A percentile compares a stretch with the other conserved stretches of the same genome.
phyloP scores from a whole-genome alignment of 2,329 filamentous ascomycete species.

The Exophiala dermatitidis region DNA sequence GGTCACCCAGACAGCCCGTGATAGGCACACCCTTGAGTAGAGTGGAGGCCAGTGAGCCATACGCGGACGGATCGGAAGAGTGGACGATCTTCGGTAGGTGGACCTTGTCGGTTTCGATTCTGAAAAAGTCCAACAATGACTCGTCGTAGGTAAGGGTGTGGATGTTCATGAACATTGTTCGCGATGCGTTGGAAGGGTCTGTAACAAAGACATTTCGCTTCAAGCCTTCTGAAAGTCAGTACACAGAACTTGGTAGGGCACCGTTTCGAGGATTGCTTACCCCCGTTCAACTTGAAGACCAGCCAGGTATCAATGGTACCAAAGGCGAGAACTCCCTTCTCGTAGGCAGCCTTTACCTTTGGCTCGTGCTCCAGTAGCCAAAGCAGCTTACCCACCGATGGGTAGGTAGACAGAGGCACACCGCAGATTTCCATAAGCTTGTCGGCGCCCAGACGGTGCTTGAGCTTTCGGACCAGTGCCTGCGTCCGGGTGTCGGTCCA shows the following conservation, averaged over 20 bases:
- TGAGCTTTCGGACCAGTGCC: constrained; percentile 68
- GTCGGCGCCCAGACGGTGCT: constrained; percentile 59
- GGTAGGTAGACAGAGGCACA: constrained; percentile 79
- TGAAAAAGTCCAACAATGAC: constrained; percentile 69
- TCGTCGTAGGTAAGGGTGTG: constrained; percentile 73
- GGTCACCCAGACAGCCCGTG: constrained; percentile 75
- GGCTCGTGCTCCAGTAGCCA: constrained; percentile 74
- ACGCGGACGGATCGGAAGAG: constrained; percentile 66
- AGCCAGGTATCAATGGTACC: constrained; percentile 87
- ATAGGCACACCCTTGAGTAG: constrained; percentile 63
- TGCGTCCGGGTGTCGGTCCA: constrained; percentile 84
- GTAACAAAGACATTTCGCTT: constrained; percentile 67
- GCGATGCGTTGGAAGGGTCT: constrained; percentile 77
- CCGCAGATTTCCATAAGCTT: constrained; percentile 65
- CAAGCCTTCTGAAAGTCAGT: constrained; percentile 27
- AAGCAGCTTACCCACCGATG: constrained; percentile 72
- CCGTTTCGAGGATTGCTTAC: too few species aligned
- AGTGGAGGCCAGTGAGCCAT: constrained; percentile 60
- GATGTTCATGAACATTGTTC: constrained; percentile 93
- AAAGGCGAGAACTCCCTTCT: constrained; percentile 68
- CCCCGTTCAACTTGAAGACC: constrained; percentile 71
- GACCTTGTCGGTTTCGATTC: constrained; percentile 63
- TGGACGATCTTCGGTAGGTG: constrained; percentile 72
- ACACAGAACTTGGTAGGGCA: too few species aligned
- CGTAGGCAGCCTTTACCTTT: constrained; percentile 65